Base-by-base conservation (phyloP, 208 protist genomes). In the Tetramitus jugosus region DNA sequence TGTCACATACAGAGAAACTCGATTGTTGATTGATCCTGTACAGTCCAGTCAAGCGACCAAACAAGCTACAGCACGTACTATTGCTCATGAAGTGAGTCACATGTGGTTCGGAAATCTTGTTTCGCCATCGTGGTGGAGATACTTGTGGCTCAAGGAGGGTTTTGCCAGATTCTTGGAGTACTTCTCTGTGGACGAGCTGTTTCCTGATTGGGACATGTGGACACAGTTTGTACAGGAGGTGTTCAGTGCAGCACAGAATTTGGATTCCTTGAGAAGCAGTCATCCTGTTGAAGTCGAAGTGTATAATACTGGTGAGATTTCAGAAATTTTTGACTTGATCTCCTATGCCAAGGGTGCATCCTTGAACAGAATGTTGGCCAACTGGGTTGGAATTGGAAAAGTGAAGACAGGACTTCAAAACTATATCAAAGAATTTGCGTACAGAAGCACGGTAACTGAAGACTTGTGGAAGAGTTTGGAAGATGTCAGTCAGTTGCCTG, bases 81-180 rank as follows among this genome's bases (percentile, higher is more conserved):
- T 99, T 23, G 91, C 87, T 64, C 96, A 99, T 82, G 97, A 99
- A 85, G 84, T 98, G 13, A 94, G 94, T 43, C 96, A 98, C 87
- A 93, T 96, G 84, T 98, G 94, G 95, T 97, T 97, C 79, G 94
- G 95, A 60, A 98, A 98, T 85, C 87, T 98, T n/a, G 97, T 99
- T 53, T 97, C 94, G n/a, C 96, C 98, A 83, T 89, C 90, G 78
- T 99, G 95, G 96, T 99, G 97, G 97, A 91, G 94, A 69, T 87
- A 97, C 14, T 84, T 99, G 62, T 99, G 61, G 61, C 42, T 98
- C 1, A 99, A 99, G 84, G 98, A 99, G 86, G 98, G 95, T 45
- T 99, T 99, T 80, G 98, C 98, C 29, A 97, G 90, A 43, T 98
- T 89, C 85, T 91, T 98, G 67, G 95, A 93, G 53, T 89, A 93